Evolutionary conservation across 257 asterid genomes (phyloP).

Genomic region (Cynanchum wilfordii): DNA sequence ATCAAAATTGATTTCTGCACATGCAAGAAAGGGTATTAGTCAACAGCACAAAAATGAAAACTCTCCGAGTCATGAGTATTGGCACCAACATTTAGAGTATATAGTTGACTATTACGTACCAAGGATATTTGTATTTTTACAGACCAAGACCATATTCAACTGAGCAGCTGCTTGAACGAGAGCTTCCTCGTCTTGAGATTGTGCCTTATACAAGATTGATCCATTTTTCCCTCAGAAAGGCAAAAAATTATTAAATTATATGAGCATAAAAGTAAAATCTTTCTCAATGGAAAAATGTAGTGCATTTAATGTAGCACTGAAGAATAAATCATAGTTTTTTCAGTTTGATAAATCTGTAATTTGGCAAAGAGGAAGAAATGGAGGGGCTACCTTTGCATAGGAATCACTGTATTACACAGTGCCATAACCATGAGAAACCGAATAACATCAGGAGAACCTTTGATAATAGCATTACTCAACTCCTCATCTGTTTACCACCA

Average conservation of each 20-base stretch:
- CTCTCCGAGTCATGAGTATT: neutral
- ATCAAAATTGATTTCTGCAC: constrained; percentile 73
- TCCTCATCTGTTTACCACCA: constrained; percentile 48
- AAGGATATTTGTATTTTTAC: constrained; percentile 60
- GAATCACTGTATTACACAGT: constrained; percentile 90
- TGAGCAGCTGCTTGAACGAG: constrained; percentile 93
- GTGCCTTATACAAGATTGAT: constrained; percentile 73
- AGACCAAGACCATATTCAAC: constrained; percentile 66
- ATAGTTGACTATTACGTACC: constrained; percentile 46
- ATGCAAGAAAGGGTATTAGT: constrained; percentile 27
- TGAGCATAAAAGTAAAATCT: constrained; percentile 9
- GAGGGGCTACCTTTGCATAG: constrained; percentile 65
- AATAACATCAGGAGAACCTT: constrained; percentile 66
- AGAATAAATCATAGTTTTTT: neutral
- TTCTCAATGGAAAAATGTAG: constrained; percentile 10
- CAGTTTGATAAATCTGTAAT: neutral
- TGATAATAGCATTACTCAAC: constrained; percentile 60
- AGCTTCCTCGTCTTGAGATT: constrained; percentile 99
- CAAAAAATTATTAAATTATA: constrained; percentile 12
- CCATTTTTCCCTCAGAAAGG: constrained; percentile 58
- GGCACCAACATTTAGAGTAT: neutral
- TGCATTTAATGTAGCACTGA: constrained; percentile 12
- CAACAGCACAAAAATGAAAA: constrained; percentile 10
- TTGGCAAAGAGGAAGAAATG: constrained; percentile 20
- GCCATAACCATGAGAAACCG: constrained; percentile 86